Percentiles rank a stretch among this genome's conserved stretches.
These are phyloP conservation scores for Cladorrhinum sp. DNA, from an alignment of 2,329 filamentous ascomycete species.

Conservation along the genomic window DNA sequence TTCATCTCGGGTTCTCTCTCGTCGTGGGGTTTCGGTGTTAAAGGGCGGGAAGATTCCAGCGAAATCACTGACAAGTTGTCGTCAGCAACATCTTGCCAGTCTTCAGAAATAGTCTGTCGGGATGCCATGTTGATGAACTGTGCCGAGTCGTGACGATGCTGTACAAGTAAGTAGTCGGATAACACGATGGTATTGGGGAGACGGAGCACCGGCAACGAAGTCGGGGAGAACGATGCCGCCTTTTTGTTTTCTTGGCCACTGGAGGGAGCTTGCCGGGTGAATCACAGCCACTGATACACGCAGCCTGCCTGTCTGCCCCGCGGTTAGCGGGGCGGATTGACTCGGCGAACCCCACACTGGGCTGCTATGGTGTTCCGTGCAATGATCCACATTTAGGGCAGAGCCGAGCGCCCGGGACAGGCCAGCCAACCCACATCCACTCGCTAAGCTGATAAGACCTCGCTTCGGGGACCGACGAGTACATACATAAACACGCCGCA, in stretches of 20 bases:
- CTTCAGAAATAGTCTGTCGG: background rate
- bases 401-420: background rate
- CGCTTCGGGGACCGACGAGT: too few relatives aligned
- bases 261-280: background rate
- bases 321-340: background rate
- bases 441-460: too few relatives aligned
- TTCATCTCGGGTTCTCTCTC: background rate
- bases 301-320: background rate
- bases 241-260: background rate
- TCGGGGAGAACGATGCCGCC: background rate
- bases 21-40: background rate
- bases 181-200: background rate
- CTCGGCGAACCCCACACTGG: background rate
- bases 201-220: background rate
- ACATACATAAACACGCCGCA: too few relatives aligned
- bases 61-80: background rate
- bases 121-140: background rate
- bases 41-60: background rate
- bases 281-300: background rate
- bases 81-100: background rate
- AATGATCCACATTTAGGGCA: background rate
- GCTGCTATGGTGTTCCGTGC: background rate
- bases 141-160: background rate
- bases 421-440: too few relatives aligned
- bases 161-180: background rate